Base-by-base conservation (phyloP, 352 stramenopile species). In the Globisporangium nagaii region DNA sequence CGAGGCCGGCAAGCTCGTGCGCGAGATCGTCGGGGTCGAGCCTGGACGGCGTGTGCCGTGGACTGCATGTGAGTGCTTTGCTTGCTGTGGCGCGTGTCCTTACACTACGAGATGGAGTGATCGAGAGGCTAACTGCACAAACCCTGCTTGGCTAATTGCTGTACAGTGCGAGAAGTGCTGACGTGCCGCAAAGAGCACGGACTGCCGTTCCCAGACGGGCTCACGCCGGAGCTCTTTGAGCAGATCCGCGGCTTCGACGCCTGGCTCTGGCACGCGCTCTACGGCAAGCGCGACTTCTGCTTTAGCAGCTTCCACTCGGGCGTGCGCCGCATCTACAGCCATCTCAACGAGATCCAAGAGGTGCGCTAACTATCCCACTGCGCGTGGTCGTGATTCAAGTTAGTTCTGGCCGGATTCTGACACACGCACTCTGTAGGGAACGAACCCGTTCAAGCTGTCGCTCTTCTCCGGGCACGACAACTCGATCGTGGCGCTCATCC, bases 381-480 rank as follows among this genome's bases (percentile, higher is more conserved):
- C 3, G 32, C n/a, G 2, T 57, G 17, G 17, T 12, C 22, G 8
- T 42, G 36, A 12, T 36, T 49, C 17, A 24, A 17, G 22, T 30
- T 45, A 15, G 20, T 45, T 44, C 4, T 63, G 11, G 56, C 36
- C 4, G 11, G 11, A 13, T 17, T 47, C 31, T 61, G 32, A 17
- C 24, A 44, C 32, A 28, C 40, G 64, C 25, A 49, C 10, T 13
- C 7, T 32, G 40, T 53, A 52, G 35, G 35, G 42, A 36, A 55
- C 31, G 15, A 58, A 58, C 31, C 48, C 47, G 7, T 71, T 79
- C 66, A 86, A 78, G 45, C 32, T 93, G 36, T 86, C 83, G 39
- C 64, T 93, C 1, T 86, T 90, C 65, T 93, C 83, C 0, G 78
- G 72, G 0, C 83, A 93, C 61, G 79, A 93, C 61, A 90, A 90